A percentile compares a stretch with the other conserved stretches of the same genome.
Conservation (phyloP, 495 filamentous ascomycete species). For the Geopyxis carbonaria region DNA sequence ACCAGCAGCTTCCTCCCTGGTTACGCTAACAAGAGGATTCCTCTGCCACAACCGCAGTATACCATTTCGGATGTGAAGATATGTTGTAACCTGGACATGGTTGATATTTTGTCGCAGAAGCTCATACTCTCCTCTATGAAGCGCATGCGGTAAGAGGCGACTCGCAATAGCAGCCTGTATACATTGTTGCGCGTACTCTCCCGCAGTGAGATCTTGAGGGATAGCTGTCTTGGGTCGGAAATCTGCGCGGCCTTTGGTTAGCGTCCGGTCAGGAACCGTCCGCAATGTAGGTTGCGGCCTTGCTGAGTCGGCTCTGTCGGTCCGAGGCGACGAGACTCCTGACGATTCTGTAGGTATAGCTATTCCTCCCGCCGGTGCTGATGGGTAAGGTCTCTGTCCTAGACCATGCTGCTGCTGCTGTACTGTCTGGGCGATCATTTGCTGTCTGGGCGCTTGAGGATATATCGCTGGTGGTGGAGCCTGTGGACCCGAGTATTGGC, state of each 20-base stretch:
- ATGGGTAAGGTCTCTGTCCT: conserved; percentile 10
- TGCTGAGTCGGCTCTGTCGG: background rate
- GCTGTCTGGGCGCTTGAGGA: conserved; percentile 12
- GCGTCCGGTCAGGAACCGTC: conserved; percentile 23
- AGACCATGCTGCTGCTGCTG: conserved; percentile 2
- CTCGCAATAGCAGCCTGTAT: conserved; percentile 77
- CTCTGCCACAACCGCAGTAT: conserved; percentile 80
- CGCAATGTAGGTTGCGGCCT: conserved; percentile 15
- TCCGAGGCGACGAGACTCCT: conserved; percentile 19
- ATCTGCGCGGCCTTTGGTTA: conserved; percentile 28
- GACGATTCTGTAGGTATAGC: conserved; percentile 15
- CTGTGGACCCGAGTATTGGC: conserved; percentile 8
- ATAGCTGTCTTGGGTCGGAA: conserved; percentile 63
- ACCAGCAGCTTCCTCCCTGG: conserved; percentile 73
- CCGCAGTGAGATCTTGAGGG: conserved; percentile 49
- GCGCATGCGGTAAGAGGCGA: conserved; percentile 69
- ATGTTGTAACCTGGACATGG: conserved; percentile 80
- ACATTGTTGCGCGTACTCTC: conserved; percentile 73
- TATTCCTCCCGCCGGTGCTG: conserved; percentile 12
- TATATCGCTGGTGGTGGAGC: no score
- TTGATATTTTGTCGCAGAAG: conserved; percentile 66
- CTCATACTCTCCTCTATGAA: conserved; percentile 73
- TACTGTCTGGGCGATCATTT: conserved; percentile 15
- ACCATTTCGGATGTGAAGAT: conserved; percentile 90
- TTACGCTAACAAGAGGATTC: conserved; percentile 77